Evolutionary conservation across 2,329 filamentous ascomycete genomes (phyloP).

Genomic region (Hypoxylon sp.): DNA sequence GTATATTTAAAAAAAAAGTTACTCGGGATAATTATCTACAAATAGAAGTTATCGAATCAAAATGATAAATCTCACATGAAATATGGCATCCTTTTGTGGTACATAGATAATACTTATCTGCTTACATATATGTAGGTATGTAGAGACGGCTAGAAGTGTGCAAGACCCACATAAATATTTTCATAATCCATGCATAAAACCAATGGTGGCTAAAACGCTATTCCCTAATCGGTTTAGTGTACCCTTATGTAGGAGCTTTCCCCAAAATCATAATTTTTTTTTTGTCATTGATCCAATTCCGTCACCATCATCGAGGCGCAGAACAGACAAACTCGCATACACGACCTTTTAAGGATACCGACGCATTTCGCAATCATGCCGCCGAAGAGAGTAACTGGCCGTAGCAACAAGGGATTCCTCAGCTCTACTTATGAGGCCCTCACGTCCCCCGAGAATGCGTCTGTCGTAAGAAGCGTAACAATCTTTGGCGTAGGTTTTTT

Average conservation of each 20-base stretch:
- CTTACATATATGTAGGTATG: not conserved
- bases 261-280: not conserved
- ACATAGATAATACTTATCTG: too few relatives aligned
- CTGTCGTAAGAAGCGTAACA: conserved; percentile 76
- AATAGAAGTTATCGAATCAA: too few relatives aligned
- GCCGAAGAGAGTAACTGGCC: conserved; percentile 70
- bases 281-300: not conserved
- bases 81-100: not conserved
- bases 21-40: too few relatives aligned
- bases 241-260: not conserved
- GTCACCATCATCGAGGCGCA: not conserved
- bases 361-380: conserved; percentile 65
- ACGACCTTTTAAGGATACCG: too few relatives aligned
- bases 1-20: not conserved
- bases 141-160: too few relatives aligned
- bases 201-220: not conserved
- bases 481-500: conserved; percentile 73
- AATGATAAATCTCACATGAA: not conserved
- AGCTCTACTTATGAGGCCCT: conserved; percentile 72
- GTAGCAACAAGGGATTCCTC: conserved; percentile 68
- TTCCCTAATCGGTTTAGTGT: not conserved
- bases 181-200: not conserved
- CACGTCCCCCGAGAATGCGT: conserved; percentile 77
- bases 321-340: not conserved
- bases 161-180: not conserved